Evolutionary conservation across 1,284 basidiomycete species (phyloP), one percentile per base, ranked within the genome.

Genomic region (Ustilago shanxiensis): DNA sequence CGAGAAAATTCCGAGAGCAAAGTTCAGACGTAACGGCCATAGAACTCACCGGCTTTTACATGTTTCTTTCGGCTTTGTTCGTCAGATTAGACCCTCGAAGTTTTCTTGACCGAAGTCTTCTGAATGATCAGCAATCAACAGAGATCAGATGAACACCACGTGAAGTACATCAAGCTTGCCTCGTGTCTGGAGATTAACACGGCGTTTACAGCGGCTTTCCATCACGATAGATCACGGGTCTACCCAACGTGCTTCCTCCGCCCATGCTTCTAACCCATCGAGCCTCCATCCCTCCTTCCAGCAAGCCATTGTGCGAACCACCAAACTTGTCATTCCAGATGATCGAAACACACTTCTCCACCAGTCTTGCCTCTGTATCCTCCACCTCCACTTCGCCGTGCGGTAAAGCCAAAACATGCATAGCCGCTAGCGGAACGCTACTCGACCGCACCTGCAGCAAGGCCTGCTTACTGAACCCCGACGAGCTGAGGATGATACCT

Each of bases 391-490:
- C 24, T 8, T 44, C 31, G 13, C 20, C 53, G 22, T 47, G 49
- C 39, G 55, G 55, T 18, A 57, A 52, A 5, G 66, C 61, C 1
- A 64, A 39, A 8, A 82, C 56, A 54, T 82, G 80, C 29, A 82
- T 55, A 18, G 77, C 66, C 22, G 69, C 66, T 5, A 82, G 51
- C 1, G 79, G 76, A 0, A 79, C 39, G 14, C 37, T 59, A 53
- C 80, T 82, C 8, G 73, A 75, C 14, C 69, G 24, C 16, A 74
- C 74, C 29, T 80, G 69, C 2, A 82, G 37, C 20, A 79, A 35
- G 2, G 80, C 71, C 22, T 80, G 76, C 61, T 72, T 77, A 59
- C 72, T 77, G 60, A 82, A 82, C 4, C 80, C 80, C 0, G 80
- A 79, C 0, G 67, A 60, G 0, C 71, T 67, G 3, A 66, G 45